These are phyloP conservation scores for Kalmanozyma brasiliensis DNA, from an alignment of 1,284 basidiomycete species.

Conservation along the genomic window DNA sequence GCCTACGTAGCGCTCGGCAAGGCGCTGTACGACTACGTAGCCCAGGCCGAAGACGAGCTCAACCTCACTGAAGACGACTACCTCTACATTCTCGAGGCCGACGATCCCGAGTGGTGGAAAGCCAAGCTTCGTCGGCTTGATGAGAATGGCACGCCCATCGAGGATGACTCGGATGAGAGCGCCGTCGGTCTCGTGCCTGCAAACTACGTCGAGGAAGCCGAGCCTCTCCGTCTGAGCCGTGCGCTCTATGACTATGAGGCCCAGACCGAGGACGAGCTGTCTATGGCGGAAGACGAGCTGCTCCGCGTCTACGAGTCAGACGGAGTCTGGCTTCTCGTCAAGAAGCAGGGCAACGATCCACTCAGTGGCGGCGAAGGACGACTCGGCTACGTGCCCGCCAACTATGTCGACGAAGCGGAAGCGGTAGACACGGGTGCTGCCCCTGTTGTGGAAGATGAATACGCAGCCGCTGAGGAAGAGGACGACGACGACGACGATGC, in stretches of 20 bases:
- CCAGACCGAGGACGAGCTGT: conserved; percentile 64
- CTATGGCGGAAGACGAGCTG: conserved; percentile 61
- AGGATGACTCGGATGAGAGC: conserved; percentile 39
- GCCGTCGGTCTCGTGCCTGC: conserved; percentile 63
- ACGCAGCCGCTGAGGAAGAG: conserved; percentile 33
- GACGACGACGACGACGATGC: conserved; percentile 49
- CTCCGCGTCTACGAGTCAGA: conserved; percentile 62
- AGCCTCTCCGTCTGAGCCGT: conserved; percentile 60
- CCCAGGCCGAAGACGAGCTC: conserved; percentile 66
- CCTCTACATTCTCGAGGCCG: conserved; percentile 65
- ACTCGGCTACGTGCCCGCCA: conserved; percentile 64
- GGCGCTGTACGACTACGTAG: conserved; percentile 66
- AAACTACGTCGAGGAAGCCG: conserved; percentile 65
- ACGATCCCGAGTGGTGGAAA: conserved; percentile 66
- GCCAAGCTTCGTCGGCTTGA: conserved; percentile 57
- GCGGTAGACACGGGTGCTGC: conserved; percentile 55
- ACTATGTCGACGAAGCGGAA: conserved; percentile 65
- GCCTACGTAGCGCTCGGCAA: conserved; percentile 64
- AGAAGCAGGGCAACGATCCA: conserved; percentile 58
- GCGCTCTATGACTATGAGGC: conserved; percentile 65
- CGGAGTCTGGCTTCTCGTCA: conserved; percentile 64
- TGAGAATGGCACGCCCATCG: conserved; percentile 35
- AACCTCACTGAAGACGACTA: conserved; percentile 62
- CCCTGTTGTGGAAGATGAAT: conserved; percentile 40
- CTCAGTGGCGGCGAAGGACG: conserved; percentile 53